Base-by-base conservation (phyloP, 768 basidiomycete species). In the Lentinula boryana region DNA sequence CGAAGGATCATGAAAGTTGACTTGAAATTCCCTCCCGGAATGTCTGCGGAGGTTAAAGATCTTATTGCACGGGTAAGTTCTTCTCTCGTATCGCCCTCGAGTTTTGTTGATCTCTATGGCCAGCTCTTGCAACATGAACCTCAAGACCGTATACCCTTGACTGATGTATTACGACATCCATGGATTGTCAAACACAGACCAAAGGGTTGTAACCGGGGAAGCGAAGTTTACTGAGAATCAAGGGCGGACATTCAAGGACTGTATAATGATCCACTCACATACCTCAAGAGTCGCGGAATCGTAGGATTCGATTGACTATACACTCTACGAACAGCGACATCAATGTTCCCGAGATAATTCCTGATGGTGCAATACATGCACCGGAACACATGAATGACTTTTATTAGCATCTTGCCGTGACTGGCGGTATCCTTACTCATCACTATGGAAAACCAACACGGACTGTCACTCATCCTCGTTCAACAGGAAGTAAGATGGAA, bases 1-100 rank as follows among this genome's bases (percentile, higher is more conserved):
- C 84, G 86, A 58, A 85, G 94, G 8, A 98, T 98, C 62, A 85
- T 89, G 23, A 85, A 80, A 63, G 92, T 95, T n/a, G 91, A 97
- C 68, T 81, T 96, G 57, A 76, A 73, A 41, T 84, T 90, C 62
- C 88, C 88, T 1, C 65, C 76, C 1, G 70, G 72, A 9, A 76
- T 91, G 53, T 86, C 85, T 0, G 68, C 80, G 15, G 88, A 89
- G 62, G 88, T 84, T 1, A 82, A 78, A 60, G 87, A 91, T 65
- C 73, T 92, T 15, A 85, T 92, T 64, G 72, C 74, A 12, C 78
- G 75, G 66, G 89, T 87, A 62, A 36, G 79, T 74, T 7, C 23
- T 40, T 40, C 23, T 44, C 7, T 5, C 12, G 31, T 35, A 16
- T 10, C 10, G 1, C 21, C 57, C 1, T 4, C 15, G 46, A n/a